Conservation (phyloP, 2,329 filamentous ascomycete species). For the Fusarium bulbicola region DNA sequence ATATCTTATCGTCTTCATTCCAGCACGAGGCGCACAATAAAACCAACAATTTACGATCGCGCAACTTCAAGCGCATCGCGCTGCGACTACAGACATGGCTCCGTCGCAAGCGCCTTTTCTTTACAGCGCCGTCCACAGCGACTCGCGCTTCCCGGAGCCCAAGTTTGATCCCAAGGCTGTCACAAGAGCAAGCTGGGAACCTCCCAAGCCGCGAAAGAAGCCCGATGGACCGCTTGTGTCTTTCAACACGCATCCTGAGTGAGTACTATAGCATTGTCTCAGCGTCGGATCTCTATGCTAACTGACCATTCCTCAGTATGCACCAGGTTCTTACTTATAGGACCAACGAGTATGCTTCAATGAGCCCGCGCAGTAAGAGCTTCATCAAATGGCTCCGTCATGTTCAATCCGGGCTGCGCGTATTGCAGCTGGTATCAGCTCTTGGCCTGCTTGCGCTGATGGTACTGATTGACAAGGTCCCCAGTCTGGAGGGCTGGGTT, state of each 20-base stretch:
- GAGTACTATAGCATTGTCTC: slow-evolving; percentile 46
- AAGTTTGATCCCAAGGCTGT: slow-evolving; percentile 89
- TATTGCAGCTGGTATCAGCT: slow-evolving; percentile 73
- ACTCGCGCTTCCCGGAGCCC: slow-evolving; percentile 62
- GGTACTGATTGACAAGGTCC: slow-evolving; percentile 77
- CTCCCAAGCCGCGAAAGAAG: slow-evolving; percentile 69
- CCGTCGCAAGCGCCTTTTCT: slow-evolving; percentile 69
- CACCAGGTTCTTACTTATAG: slow-evolving; percentile 72
- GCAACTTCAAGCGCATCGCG: slow-evolving; percentile 17
- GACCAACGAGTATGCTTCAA: slow-evolving; percentile 67
- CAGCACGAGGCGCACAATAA: slow-evolving; percentile 7
- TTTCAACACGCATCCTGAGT: slow-evolving; percentile 91
- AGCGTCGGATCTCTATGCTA: background rate
- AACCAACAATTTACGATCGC: slow-evolving; percentile 8
- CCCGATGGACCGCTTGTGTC: slow-evolving; percentile 79
- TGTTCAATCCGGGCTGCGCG: slow-evolving; percentile 73
- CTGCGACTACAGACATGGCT: slow-evolving; percentile 37
- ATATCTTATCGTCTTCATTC: slow-evolving; percentile 7
- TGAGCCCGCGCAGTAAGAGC: slow-evolving; percentile 75
- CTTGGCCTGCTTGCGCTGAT: slow-evolving; percentile 77
- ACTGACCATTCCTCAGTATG: slow-evolving; percentile 51
- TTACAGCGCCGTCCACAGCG: slow-evolving; percentile 67
- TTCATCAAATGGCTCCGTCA: slow-evolving; percentile 75
- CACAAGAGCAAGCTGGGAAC: slow-evolving; percentile 79
- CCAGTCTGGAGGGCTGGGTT: slow-evolving; percentile 75